phyloP scores from a whole-genome alignment of 306 rosid species.

The Vicia faba region DNA sequence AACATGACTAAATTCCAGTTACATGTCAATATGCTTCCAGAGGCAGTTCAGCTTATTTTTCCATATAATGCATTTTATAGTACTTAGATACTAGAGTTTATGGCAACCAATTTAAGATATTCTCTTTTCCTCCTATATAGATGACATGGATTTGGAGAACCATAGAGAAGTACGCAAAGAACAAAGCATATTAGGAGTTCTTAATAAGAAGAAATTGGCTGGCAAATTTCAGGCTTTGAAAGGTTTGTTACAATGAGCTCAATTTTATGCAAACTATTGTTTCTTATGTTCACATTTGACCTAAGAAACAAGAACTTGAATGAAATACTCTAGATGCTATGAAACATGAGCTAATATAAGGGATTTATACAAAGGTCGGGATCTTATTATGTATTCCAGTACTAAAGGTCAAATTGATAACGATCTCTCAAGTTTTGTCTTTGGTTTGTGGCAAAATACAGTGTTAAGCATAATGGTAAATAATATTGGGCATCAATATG shows the following conservation, averaged over 20 bases:
- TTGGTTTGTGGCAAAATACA: too few relatives aligned
- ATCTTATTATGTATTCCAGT: too few relatives aligned
- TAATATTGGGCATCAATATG: too few relatives aligned
- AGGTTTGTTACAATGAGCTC: constrained; percentile 50
- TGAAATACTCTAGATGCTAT: neutral
- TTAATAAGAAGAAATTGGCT: constrained; percentile 72
- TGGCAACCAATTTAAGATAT: constrained; percentile 6
- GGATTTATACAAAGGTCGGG: too few relatives aligned
- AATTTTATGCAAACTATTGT: constrained; percentile 7
- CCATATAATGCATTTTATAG: neutral
- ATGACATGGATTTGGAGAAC: constrained; percentile 73
- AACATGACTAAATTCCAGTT: neutral
- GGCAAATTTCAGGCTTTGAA: constrained; percentile 70
- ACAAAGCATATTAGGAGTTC: constrained; percentile 62
- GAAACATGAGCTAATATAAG: too few relatives aligned
- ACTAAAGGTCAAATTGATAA: too few relatives aligned
- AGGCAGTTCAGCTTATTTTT: constrained; percentile 6
- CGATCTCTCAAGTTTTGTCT: too few relatives aligned
- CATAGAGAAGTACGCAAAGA: constrained; percentile 65
- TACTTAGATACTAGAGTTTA: constrained; percentile 21
- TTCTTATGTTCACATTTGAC: constrained; percentile 20
- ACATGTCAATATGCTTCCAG: neutral
- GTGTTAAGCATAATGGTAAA: too few relatives aligned
- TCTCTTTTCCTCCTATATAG: constrained; percentile 42
- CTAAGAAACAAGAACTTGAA: constrained; percentile 19